Percentiles rank a stretch among this genome's conserved stretches.
Evolutionary conservation across 2,329 filamentous ascomycete genomes (phyloP).

Genomic region (Ophiosphaerella korrae): DNA sequence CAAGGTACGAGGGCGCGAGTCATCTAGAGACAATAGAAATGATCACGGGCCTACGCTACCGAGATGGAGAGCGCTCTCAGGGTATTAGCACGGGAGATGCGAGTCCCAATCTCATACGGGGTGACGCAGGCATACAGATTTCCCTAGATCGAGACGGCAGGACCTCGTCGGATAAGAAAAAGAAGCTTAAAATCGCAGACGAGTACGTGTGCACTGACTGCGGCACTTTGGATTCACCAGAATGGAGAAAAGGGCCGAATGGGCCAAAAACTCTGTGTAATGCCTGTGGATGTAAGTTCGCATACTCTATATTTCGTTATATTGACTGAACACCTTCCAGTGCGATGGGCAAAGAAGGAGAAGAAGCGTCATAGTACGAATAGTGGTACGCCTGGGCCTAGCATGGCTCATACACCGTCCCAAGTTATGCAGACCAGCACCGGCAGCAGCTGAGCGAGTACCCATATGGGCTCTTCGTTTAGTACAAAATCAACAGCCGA

Average conservation of each 20-base stretch:
- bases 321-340: conserved; percentile 41
- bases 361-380: conserved; percentile 57
- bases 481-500: no score
- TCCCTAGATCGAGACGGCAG: conserved; percentile 76
- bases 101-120: conserved; percentile 80
- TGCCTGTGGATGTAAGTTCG: conserved; percentile 77
- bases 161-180: conserved; percentile 75
- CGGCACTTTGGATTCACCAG: conserved; percentile 89
- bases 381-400: conserved; percentile 16
- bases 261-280: conserved; percentile 96
- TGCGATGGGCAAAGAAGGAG: conserved; percentile 71
- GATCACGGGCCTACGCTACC: conserved; percentile 85
- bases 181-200: conserved; percentile 78
- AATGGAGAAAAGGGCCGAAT: conserved; percentile 93
- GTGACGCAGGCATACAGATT: conserved; percentile 85
- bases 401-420: conserved; percentile 26
- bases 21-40: conserved; percentile 91
- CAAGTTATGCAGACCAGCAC: conserved; percentile 39
- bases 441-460: conserved; percentile 32
- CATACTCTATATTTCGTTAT: not conserved
- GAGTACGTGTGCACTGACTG: conserved; percentile 97
- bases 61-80: conserved; percentile 84
- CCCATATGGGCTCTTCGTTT: no score
- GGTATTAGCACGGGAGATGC: conserved; percentile 86
- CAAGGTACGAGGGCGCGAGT: conserved; percentile 72